Evolutionary conservation across 73 alveolate genomes (phyloP), one percentile per base, ranked within the genome.

Genomic region (Paramecium pentaurelia): DNA sequence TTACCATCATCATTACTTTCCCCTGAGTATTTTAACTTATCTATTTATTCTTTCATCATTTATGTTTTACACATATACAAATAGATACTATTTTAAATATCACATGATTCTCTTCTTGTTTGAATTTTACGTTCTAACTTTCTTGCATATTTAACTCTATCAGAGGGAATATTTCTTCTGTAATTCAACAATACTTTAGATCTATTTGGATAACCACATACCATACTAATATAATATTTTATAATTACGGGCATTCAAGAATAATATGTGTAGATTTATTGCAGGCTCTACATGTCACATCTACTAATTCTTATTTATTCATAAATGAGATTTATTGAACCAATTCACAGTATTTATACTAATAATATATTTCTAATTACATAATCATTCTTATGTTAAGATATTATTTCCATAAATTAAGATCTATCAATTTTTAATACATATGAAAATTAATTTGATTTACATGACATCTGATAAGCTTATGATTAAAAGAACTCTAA

Each of bases 191-290:
- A 14, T 6, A 80, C 91, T 11, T 80, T 80, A 0, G 91, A 40
- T 80, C 77, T 80, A 45, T 80, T 80, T 12, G 91, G 91, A 25
- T 80, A 80, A n/a, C 91, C 91, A 80, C 91, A 45, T 4, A 80
- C 91, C 51, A 80, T 40, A 40, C 49, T 40, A 40, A 40, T 40
- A 40, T 8, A 7, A 40, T 40, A 40, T 0, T 7, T 40, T 10
- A 40, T 40, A 40, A 40, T 7, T 40, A 32, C 16, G 91, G 91
- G 28, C 91, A 80, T 27, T 80, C 91, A 25, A 20, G 49, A 6
- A 80, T 80, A 12, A 42, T 44, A 80, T 80, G 91, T 22, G 47
- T 8, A 8, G 75, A 20, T 47, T 80, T 80, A 45, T 80, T 80
- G 32, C 91, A 80, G 4, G 91, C 91, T 80, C 91, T 80, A 28